Conservation (phyloP, 169 alveolate genomes). For the Perkinsus olseni region DNA sequence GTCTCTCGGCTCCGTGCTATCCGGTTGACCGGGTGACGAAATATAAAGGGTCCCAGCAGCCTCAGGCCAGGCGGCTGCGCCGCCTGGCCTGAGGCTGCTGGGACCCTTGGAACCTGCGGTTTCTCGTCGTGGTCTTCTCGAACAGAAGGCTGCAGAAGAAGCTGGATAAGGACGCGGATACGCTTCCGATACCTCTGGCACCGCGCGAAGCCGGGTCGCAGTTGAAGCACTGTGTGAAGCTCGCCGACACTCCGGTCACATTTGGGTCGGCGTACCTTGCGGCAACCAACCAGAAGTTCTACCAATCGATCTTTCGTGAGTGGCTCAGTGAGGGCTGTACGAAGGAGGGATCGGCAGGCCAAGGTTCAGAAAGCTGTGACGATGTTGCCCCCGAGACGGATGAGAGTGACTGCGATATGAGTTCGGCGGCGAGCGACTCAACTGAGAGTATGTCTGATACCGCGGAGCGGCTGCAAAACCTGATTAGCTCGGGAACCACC, state of each 20-base stretch:
- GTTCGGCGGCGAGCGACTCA: not conserved
- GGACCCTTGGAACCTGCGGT: too few relatives aligned
- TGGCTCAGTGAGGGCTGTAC: not conserved
- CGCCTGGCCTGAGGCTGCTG: too few relatives aligned
- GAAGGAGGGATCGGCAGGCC: not conserved
- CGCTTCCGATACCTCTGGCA: not conserved
- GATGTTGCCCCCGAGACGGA: not conserved
- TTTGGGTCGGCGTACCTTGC: not conserved
- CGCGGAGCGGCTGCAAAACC: not conserved
- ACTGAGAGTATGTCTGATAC: not conserved
- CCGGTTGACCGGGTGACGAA: too few relatives aligned
- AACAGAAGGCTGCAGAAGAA: not conserved
- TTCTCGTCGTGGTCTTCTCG: not conserved
- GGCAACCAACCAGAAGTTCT: not conserved
- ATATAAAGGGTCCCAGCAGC: too few relatives aligned
- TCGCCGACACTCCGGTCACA: not conserved
- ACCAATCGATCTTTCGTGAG: not conserved
- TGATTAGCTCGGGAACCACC: not conserved
- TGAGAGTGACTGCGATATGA: not conserved
- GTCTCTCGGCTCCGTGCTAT: too few relatives aligned
- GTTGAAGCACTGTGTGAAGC: not conserved
- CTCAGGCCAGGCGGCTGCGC: too few relatives aligned
- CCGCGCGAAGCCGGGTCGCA: not conserved
- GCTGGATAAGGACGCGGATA: not conserved
- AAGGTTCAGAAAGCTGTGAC: not conserved